Conservation (phyloP, 306 rosid genomes). For the Lagenaria siceraria region DNA sequence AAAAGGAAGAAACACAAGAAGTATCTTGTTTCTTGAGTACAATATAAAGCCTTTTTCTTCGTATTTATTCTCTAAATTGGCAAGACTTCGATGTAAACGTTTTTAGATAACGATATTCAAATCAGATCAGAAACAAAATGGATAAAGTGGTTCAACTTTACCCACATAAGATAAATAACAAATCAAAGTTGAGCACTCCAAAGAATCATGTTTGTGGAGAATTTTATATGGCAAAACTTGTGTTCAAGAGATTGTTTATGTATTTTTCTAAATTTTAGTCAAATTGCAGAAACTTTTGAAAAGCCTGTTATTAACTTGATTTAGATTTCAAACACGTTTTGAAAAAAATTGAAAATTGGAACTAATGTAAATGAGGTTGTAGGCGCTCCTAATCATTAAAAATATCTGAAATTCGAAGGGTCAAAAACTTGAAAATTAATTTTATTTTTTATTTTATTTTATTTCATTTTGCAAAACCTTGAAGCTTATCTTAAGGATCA, state of each 20-base stretch:
- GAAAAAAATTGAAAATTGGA: background rate
- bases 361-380: background rate
- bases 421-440: background rate
- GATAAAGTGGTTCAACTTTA: no score
- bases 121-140: no score
- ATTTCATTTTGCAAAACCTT: background rate
- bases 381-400: background rate
- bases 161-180: no score
- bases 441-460: no score
- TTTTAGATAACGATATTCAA: no score
- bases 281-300: background rate
- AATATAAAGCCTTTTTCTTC: no score
- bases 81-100: no score
- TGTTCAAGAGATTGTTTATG: no score
- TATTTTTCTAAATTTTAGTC: background rate
- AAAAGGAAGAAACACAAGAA: background rate
- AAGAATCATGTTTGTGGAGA: background rate
- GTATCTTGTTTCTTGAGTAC: background rate
- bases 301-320: background rate
- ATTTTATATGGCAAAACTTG: background rate
- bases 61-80: no score
- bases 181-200: background rate
- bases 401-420: background rate
- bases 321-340: background rate
- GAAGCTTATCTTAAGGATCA: background rate